Conservation (phyloP, 2,329 filamentous ascomycete genomes). For the Arthroderma sp. region DNA sequence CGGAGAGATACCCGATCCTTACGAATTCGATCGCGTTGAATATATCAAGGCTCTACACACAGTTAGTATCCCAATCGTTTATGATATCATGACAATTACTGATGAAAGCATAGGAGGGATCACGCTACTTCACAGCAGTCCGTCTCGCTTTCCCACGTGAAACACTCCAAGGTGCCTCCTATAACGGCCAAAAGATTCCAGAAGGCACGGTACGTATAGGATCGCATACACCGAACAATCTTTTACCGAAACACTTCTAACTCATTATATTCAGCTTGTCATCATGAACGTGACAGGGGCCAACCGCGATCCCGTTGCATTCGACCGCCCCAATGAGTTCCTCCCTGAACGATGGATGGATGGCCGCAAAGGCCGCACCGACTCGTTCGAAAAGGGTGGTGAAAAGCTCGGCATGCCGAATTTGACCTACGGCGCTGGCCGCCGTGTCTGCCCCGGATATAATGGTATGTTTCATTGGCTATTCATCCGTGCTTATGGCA, state of each 20-base stretch:
- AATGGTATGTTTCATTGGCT: constrained; percentile 3
- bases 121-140: constrained; percentile 10
- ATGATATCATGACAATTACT: not conserved
- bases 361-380: constrained; percentile 5
- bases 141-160: constrained; percentile 8
- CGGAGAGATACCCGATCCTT: constrained; percentile 9
- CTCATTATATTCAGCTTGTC: constrained; percentile 1
- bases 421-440: constrained; percentile 4
- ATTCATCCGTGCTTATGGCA: too few species aligned
- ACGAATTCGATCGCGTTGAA: constrained; percentile 11
- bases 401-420: constrained; percentile 5
- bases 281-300: constrained; percentile 5
- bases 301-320: constrained; percentile 5
- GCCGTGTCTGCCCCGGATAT: constrained; percentile 6
- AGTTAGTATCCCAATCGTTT: constrained; percentile 1
- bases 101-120: constrained; percentile 4
- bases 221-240: not conserved
- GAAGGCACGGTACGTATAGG: constrained; percentile 4
- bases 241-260: not conserved
- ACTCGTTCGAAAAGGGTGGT: constrained; percentile 1
- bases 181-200: constrained; percentile 4
- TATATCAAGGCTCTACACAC: constrained; percentile 12
- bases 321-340: constrained; percentile 4
- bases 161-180: constrained; percentile 5
- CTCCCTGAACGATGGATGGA: constrained; percentile 5